These are phyloP conservation scores for Hericium coralloides DNA, from an alignment of 768 basidiomycete genomes.

Conservation along the genomic window DNA sequence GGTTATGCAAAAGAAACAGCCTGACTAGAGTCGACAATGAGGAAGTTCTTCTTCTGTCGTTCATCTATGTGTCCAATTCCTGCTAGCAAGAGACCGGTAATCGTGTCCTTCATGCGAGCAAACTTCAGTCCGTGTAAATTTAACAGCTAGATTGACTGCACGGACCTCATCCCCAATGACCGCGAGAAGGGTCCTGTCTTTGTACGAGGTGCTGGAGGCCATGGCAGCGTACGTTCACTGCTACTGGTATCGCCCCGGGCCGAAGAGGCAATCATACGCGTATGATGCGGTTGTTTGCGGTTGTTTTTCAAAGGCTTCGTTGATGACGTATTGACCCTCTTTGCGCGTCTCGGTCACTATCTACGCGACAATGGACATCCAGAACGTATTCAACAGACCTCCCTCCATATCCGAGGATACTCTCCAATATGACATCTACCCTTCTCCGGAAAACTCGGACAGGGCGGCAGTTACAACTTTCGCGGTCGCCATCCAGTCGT, in stretches of 20 bases:
- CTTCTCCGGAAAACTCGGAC: constrained; percentile 43
- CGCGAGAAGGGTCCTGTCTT: constrained; percentile 83
- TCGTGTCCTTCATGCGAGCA: constrained; percentile 65
- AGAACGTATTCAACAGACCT: constrained; percentile 51
- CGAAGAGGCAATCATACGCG: not conserved
- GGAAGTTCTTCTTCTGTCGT: constrained; percentile 94
- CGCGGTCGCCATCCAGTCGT: constrained; percentile 55
- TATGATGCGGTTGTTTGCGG: not conserved
- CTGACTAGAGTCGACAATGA: constrained; percentile 86
- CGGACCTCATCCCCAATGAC: constrained; percentile 96
- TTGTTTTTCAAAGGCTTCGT: not conserved
- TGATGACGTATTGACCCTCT: not conserved
- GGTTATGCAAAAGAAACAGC: not conserved
- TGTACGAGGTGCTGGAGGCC: constrained; percentile 47
- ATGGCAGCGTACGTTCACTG: constrained; percentile 21
- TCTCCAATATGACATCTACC: constrained; percentile 68
- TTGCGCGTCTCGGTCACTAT: not conserved
- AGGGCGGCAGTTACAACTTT: constrained; percentile 53
- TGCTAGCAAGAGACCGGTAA: constrained; percentile 91
- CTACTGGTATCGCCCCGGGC: not conserved
- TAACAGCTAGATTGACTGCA: not conserved
- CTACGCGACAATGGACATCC: not conserved
- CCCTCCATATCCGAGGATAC: constrained; percentile 85
- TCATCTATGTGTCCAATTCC: constrained; percentile 90
- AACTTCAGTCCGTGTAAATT: constrained; percentile 10